Percentiles rank a stretch among this genome's conserved stretches.
Conservation (phyloP, 2,329 filamentous ascomycete species). For the Chrysosporium queenslandicum region DNA sequence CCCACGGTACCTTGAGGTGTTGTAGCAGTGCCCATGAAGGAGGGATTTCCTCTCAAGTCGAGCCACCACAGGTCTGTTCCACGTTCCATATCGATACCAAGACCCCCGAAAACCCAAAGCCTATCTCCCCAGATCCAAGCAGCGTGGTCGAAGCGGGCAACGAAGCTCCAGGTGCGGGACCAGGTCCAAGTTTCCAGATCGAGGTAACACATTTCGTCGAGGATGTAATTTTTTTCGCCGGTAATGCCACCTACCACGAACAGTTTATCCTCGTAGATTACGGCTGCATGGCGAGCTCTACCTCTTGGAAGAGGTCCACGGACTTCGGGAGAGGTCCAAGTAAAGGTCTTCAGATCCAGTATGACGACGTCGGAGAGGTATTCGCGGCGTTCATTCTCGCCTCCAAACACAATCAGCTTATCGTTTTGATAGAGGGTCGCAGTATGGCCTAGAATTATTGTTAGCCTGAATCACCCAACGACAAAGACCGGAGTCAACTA, state of each 20-base stretch:
- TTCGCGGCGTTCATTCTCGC: slow-evolving; percentile 93
- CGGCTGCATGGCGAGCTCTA: slow-evolving; percentile 82
- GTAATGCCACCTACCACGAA: slow-evolving; percentile 96
- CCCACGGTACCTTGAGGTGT: slow-evolving; percentile 49
- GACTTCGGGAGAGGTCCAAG: slow-evolving; percentile 89
- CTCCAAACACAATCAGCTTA: slow-evolving; percentile 93
- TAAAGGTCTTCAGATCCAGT: slow-evolving; percentile 85
- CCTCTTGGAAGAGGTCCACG: slow-evolving; percentile 78
- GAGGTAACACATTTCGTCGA: slow-evolving; percentile 93
- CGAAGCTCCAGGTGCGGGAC: slow-evolving; percentile 93
- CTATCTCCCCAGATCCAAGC: slow-evolving; percentile 87
- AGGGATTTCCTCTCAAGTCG: slow-evolving; percentile 80
- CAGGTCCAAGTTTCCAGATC: slow-evolving; percentile 96
- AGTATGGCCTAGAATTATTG: slow-evolving; percentile 60
- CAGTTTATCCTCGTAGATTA: slow-evolving; percentile 90
- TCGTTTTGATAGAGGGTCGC: slow-evolving; percentile 87
- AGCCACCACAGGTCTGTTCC: slow-evolving; percentile 96
- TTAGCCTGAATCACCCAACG: neutral
- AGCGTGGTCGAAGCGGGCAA: slow-evolving; percentile 87
- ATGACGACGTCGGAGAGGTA: slow-evolving; percentile 94
- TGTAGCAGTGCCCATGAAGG: slow-evolving; percentile 62
- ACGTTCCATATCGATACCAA: slow-evolving; percentile 95
- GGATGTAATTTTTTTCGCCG: slow-evolving; percentile 78
- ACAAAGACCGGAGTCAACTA: slow-evolving; percentile 25
- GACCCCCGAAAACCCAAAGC: slow-evolving; percentile 91